Evolutionary conservation across 2,329 filamentous ascomycete genomes (phyloP).

Genomic region (Albophoma yamanashiensis): DNA sequence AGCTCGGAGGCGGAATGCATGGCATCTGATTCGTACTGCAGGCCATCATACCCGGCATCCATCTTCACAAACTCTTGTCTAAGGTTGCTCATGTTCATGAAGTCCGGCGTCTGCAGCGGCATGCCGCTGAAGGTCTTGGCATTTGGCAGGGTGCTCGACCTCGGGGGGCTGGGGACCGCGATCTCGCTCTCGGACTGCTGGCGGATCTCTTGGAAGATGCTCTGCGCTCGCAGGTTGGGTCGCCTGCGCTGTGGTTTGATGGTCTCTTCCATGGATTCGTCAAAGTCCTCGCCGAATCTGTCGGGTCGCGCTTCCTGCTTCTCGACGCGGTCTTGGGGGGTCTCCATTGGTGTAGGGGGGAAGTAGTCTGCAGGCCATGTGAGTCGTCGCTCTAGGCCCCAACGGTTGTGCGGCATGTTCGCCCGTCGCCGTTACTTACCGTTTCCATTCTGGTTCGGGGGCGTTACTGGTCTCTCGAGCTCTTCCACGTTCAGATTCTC

Average conservation of each 20-base stretch:
- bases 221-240: slow-evolving; percentile 32
- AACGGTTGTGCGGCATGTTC: background rate
- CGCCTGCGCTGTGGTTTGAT: slow-evolving; percentile 43
- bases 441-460: slow-evolving; percentile 46
- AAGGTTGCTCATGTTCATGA: slow-evolving; percentile 42
- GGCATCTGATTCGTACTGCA: slow-evolving; percentile 17
- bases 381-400: background rate
- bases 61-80: slow-evolving; percentile 32
- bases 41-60: slow-evolving; percentile 20
- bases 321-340: slow-evolving; percentile 38
- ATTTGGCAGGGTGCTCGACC: slow-evolving; percentile 37
- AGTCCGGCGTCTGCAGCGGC: slow-evolving; percentile 43
- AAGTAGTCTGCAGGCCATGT: slow-evolving; percentile 38
- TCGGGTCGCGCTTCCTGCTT: slow-evolving; percentile 31
- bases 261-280: slow-evolving; percentile 57
- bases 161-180: slow-evolving; percentile 44
- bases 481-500: slow-evolving; percentile 39
- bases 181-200: slow-evolving; percentile 41
- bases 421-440: slow-evolving; percentile 32
- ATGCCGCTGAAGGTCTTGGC: slow-evolving; percentile 34
- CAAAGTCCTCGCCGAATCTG: slow-evolving; percentile 50
- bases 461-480: slow-evolving; percentile 47
- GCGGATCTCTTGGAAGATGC: slow-evolving; percentile 48
- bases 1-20: slow-evolving; percentile 32
- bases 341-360: slow-evolving; percentile 58